Evolutionary conservation across 2,329 filamentous ascomycete genomes (phyloP), one percentile per base, ranked within the genome.

Genomic region (Cryphonectria nitschkei): DNA sequence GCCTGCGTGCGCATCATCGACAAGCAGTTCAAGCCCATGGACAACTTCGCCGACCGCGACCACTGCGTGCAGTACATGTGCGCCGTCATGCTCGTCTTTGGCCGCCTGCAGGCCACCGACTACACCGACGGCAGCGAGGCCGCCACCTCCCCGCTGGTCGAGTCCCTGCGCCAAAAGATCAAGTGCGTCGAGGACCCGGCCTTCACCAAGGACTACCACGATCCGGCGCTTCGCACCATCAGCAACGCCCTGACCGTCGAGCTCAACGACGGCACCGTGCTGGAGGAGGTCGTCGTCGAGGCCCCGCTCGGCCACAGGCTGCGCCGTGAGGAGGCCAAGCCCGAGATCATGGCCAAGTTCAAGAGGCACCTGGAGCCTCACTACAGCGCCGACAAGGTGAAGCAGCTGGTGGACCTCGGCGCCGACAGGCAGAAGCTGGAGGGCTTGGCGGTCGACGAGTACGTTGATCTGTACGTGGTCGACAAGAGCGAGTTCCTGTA

Each of bases 61-160:
- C 96, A 99, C 89, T 99, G 96, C 85, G 95, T 99, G 76, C 96
- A 98, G 86, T 99, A 99, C 89, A 99, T 99, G 96, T 93, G 94
- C 80, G 87, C 95, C 74, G 94, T 94, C 78, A 98, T 98, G 94
- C 92, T 99, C 76, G 92, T 92, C 76, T 98, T 95, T 83, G 94
- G 96, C 82, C 94, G 96, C 75, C 92, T 99, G 74, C 93, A 95
- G 77, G 95, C 96, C 66, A 93, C 88, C 75, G 96, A 99, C 85
- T 99, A 99, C 87, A 90, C 90, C 63, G 96, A 99, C 81, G 94
- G 93, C 77, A 89, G 91, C 76, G 95, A 98, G 85, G 95, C 96
- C 66, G 96, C 96, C 74, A 95, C 92, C 70, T 97, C 93, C 29
- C 89, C 90, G 70, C 90, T 98, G 61, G 92, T 99, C 73, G 96